Evolutionary conservation across 1,139 yeast species (phyloP).

Genomic region (Protomyces inundatus): DNA sequence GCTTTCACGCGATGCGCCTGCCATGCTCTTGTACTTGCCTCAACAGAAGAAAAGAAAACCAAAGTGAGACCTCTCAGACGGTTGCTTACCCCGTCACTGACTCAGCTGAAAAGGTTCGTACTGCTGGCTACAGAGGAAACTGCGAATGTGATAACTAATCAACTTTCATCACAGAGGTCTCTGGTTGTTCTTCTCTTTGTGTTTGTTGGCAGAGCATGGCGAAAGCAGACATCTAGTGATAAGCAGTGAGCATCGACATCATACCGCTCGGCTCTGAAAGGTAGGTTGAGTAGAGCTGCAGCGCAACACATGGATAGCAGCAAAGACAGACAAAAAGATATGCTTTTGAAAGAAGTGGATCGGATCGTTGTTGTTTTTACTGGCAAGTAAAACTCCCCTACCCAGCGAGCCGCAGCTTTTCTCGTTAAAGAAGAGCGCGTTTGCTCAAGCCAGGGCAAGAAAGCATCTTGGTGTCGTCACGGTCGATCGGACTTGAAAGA

Average conservation of each 20-base stretch:
- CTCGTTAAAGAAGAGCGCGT: neutral
- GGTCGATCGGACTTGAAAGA: constrained; percentile 26
- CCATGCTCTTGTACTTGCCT: too few relatives aligned
- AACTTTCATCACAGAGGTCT: constrained; percentile 16
- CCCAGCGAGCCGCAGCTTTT: neutral
- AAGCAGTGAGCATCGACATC: neutral
- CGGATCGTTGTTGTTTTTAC: constrained; percentile 24
- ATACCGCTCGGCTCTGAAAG: neutral
- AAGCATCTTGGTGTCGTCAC: constrained; percentile 25
- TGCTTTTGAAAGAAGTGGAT: neutral
- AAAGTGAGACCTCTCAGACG: constrained; percentile 11
- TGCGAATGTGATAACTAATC: constrained; percentile 26
- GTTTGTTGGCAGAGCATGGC: too few relatives aligned
- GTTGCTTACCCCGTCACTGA: constrained; percentile 26
- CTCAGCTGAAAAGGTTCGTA: constrained; percentile 25
- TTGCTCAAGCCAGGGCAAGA: neutral
- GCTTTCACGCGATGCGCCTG: neutral
- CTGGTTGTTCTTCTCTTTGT: neutral
- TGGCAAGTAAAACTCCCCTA: constrained; percentile 26
- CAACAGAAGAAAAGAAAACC: neutral
- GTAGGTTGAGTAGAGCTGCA: neutral
- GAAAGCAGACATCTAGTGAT: neutral
- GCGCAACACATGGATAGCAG: neutral
- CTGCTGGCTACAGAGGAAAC: constrained; percentile 27
- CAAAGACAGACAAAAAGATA: neutral